Base-by-base conservation (phyloP, 805 yeast genomes). In the Brettanomyces sp. region DNA sequence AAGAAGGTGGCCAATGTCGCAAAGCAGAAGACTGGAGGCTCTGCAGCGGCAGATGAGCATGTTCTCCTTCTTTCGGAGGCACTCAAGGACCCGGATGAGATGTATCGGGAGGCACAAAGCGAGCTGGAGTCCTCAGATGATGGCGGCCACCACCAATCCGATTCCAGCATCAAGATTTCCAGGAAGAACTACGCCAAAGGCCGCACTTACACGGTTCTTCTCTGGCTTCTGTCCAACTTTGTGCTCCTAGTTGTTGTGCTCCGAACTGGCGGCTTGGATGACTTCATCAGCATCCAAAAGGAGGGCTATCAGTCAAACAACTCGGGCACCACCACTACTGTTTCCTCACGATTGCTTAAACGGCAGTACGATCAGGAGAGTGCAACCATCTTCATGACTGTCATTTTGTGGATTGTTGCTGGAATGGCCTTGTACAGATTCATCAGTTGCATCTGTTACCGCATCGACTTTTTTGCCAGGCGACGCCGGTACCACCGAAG, bases 391-490 rank as follows among this genome's bases (percentile, higher is more conserved):
- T 91, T 90, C 59, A 76, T 91, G 69, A 76, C 89, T 11, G 85
- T 90, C 36, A 80, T 91, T 40, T 70, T 91, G 53, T 91, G 98
- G 97, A 70, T 86, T 25, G 97, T 91, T 42, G 96, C 96, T 1
- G 83, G 77, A 4, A 72, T 87, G 65, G 96, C 97, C 1, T 73
- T 81, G 5, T 78, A 86, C 59, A 72, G 97, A 51, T 80, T 89
- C 50, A 44, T 79, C 30, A 96, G 97, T 2, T 79, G 93, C 49
- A 57, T 76, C 1, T 58, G 76, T 45, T 90, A 79, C 49, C 47
- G 66, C 14, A 41, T 63, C 14, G 52, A 53, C 12, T 47, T 52
- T 8, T 45, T 52, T 14, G 42, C 57, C 30, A 44, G 47, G 18
- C 55, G 53, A 35, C 48, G 66, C 34, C 47, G 46, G 39, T 55